phyloP scores from a whole-genome alignment of 805 yeast species.

The Suhomyces emberorum region DNA sequence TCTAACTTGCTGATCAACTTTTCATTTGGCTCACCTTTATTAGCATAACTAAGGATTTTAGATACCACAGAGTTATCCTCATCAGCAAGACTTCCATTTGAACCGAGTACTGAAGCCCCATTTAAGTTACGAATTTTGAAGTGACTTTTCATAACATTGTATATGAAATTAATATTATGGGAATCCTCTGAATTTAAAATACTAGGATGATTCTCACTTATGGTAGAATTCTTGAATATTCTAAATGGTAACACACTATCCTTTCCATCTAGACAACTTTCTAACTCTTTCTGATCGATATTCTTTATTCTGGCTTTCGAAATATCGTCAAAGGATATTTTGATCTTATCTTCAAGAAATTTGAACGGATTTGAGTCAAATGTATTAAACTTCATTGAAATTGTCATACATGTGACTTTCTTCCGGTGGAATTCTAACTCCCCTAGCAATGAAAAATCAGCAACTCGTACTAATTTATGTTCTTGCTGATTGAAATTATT shows the following conservation, averaged over 20 bases:
- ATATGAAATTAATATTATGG: slow-evolving; percentile 30
- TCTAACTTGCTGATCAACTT: slow-evolving; percentile 7
- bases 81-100: slow-evolving; percentile 3
- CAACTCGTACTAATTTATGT: too few relatives aligned
- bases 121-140: slow-evolving; percentile 28
- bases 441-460: slow-evolving; percentile 13
- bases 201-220: slow-evolving; percentile 1
- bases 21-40: slow-evolving; percentile 4
- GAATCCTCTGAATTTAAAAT: slow-evolving; percentile 22
- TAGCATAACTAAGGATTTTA: slow-evolving; percentile 8
- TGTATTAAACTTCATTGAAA: slow-evolving; percentile 33
- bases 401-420: slow-evolving; percentile 29
- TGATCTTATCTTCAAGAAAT: slow-evolving; percentile 18
- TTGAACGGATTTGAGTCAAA: slow-evolving; percentile 32
- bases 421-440: slow-evolving; percentile 8
- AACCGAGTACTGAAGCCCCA: slow-evolving; percentile 22
- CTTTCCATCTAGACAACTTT: slow-evolving; percentile 27
- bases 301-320: slow-evolving; percentile 19
- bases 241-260: slow-evolving; percentile 18
- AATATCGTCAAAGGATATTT: slow-evolving; percentile 29
- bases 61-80: slow-evolving; percentile 16
- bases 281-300: slow-evolving; percentile 20
- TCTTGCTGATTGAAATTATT: slow-evolving; percentile 16
- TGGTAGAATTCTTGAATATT: slow-evolving; percentile 13
- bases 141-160: slow-evolving; percentile 30